Evolutionary conservation across 2,329 filamentous ascomycete species (phyloP).

Genomic region (Hypomyces rosellus): DNA sequence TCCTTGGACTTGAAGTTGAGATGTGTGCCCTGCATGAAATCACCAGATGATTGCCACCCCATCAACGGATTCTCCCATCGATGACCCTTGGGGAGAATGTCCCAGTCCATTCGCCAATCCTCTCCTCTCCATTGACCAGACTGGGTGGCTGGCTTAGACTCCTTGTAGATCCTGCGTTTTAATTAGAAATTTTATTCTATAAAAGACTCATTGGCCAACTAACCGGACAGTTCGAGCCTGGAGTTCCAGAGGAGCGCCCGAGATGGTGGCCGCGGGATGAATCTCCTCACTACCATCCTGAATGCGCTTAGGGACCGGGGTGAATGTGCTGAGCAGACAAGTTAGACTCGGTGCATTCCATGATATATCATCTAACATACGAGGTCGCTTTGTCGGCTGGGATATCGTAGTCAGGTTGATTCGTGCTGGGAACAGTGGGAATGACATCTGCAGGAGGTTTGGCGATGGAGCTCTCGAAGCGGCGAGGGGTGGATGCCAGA

Average conservation of each 20-base stretch:
- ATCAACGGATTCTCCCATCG: slow-evolving; percentile 98
- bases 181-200: neutral
- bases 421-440: slow-evolving; percentile 37
- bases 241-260: slow-evolving; percentile 87
- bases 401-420: slow-evolving; percentile 75
- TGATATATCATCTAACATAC: slow-evolving; percentile 41
- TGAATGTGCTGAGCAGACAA: slow-evolving; percentile 61
- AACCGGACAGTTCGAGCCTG: slow-evolving; percentile 93
- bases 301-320: slow-evolving; percentile 80
- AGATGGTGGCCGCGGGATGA: slow-evolving; percentile 77
- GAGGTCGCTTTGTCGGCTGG: slow-evolving; percentile 84
- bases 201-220: slow-evolving; percentile 18
- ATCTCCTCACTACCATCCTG: slow-evolving; percentile 85
- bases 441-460: slow-evolving; percentile 34
- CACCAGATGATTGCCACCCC: slow-evolving; percentile 95
- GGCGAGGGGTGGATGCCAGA: slow-evolving; percentile 40
- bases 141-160: slow-evolving; percentile 90
- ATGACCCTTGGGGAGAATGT: slow-evolving; percentile 84
- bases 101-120: slow-evolving; percentile 98
- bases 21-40: slow-evolving; percentile 90
- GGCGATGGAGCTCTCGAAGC: slow-evolving; percentile 49
- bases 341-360: neutral
- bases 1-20: slow-evolving; percentile 89
- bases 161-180: slow-evolving; percentile 72
- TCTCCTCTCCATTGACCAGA: slow-evolving; percentile 80